phyloP scores from a whole-genome alignment of 1,284 basidiomycete species.

The Malassezia psittaci region DNA sequence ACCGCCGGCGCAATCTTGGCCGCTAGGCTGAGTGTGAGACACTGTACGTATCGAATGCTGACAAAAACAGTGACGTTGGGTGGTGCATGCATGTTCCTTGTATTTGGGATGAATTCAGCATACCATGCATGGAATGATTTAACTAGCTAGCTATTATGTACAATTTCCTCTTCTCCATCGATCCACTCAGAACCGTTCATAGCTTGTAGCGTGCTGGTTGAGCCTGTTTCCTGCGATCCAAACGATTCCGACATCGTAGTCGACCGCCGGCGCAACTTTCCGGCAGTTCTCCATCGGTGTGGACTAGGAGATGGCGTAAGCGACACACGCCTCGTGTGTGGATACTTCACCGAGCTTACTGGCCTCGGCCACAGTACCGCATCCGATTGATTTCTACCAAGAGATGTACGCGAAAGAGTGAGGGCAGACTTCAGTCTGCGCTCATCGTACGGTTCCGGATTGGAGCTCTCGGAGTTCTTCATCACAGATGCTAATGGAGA shows the following conservation, averaged over 20 bases:
- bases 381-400: neutral
- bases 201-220: too few species aligned
- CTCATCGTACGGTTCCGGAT: too few species aligned
- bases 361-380: conserved; percentile 4
- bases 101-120: conserved; percentile 56
- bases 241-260: neutral
- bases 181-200: neutral
- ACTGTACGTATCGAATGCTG: conserved; percentile 58
- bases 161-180: conserved; percentile 6
- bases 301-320: conserved; percentile 1
- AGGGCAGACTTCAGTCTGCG: too few species aligned
- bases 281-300: neutral
- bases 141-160: conserved; percentile 4
- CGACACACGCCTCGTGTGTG: neutral
- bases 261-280: neutral
- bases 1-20: conserved; percentile 42
- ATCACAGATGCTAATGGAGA: neutral
- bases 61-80: conserved; percentile 63
- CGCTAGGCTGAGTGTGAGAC: conserved; percentile 85
- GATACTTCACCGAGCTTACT: conserved; percentile 6
- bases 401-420: too few species aligned
- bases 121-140: conserved; percentile 48
- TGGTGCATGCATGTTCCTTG: conserved; percentile 68
- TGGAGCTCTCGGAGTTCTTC: too few species aligned
- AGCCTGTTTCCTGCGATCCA: too few species aligned